These are phyloP conservation scores for Polysphondylium violaceum DNA, from an alignment of 78 protist species.

Conservation along the genomic window DNA sequence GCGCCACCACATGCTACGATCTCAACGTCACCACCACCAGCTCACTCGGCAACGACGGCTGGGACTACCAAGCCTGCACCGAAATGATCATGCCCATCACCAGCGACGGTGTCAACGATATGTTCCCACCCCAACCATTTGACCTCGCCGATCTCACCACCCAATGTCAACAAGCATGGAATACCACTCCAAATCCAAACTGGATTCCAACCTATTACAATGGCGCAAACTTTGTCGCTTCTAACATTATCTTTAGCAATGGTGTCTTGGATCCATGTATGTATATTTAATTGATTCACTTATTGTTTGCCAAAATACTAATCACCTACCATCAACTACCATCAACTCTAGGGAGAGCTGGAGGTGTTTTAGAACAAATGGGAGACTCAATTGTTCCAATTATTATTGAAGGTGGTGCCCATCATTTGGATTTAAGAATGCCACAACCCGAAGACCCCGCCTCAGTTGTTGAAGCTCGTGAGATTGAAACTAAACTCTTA, in stretches of 20 bases:
- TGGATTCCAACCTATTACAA: slow-evolving; percentile 63
- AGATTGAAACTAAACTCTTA: slow-evolving; percentile 19
- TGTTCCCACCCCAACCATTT: slow-evolving; percentile 72
- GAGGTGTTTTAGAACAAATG: slow-evolving; percentile 68
- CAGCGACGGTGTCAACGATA: slow-evolving; percentile 44
- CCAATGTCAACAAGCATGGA: slow-evolving; percentile 52
- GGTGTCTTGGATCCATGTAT: slow-evolving; percentile 83
- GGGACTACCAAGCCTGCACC: slow-evolving; percentile 89
- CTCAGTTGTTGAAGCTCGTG: slow-evolving; percentile 39
- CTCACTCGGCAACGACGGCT: background rate
- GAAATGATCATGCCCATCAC: slow-evolving; percentile 82
- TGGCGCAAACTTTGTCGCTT: slow-evolving; percentile 22
- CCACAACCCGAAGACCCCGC: slow-evolving; percentile 76
- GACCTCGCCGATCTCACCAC: background rate
- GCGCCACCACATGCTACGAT: slow-evolving; percentile 31
- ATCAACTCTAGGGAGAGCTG: slow-evolving; percentile 83
- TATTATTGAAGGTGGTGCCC: slow-evolving; percentile 86
- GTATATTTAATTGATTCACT: too few species aligned
- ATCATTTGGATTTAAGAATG: slow-evolving; percentile 84
- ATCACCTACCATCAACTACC: too few species aligned
- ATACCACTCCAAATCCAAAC: slow-evolving; percentile 44
- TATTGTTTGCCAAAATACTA: too few species aligned
- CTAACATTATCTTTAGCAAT: slow-evolving; percentile 75
- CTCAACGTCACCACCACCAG: background rate
- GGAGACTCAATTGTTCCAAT: background rate